Conservation (phyloP, 2,329 filamentous ascomycete genomes). For the Sporothrix sp. region DNA sequence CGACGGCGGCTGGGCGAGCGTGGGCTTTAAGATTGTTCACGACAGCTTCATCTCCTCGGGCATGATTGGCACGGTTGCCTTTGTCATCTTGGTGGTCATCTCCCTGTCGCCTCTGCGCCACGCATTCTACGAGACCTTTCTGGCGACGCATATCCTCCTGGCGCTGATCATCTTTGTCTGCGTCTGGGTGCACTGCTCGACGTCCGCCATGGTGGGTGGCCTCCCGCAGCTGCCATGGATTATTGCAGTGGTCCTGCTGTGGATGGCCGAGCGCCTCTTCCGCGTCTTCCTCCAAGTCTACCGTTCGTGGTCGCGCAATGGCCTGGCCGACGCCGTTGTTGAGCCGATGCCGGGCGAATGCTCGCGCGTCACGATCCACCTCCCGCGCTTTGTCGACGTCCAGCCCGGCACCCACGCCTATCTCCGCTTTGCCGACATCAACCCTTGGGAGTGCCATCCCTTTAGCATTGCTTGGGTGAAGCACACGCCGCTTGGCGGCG, state of each 20-base stretch:
- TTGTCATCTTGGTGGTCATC: conserved; percentile 57
- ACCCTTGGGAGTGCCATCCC: conserved; percentile 63
- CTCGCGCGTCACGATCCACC: conserved; percentile 58
- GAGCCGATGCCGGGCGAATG: conserved; percentile 61
- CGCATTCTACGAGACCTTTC: conserved; percentile 94
- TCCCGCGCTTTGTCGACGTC: conserved; percentile 57
- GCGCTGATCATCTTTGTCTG: conserved; percentile 58
- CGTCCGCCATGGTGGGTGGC: conserved; percentile 53
- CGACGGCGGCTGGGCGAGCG: conserved; percentile 51
- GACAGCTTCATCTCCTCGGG: conserved; percentile 55
- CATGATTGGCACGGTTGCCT: conserved; percentile 44
- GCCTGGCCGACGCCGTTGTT: conserved; percentile 55
- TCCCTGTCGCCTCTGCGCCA: conserved; percentile 76
- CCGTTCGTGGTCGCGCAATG: conserved; percentile 51
- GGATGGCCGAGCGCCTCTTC: conserved; percentile 54
- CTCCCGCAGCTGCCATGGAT: conserved; percentile 68
- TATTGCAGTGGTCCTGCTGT: conserved; percentile 63
- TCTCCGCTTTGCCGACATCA: conserved; percentile 57
- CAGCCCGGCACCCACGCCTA: conserved; percentile 66
- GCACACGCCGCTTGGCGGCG: conserved; percentile 35
- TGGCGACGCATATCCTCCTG: conserved; percentile 73
- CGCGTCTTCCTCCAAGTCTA: conserved; percentile 56
- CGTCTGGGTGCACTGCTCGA: conserved; percentile 68
- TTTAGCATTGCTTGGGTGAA: conserved; percentile 72
- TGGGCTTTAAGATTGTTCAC: conserved; percentile 43